phyloP scores from a whole-genome alignment of 192 early-diverging fungal genomes.

The Podila clonocystis region DNA sequence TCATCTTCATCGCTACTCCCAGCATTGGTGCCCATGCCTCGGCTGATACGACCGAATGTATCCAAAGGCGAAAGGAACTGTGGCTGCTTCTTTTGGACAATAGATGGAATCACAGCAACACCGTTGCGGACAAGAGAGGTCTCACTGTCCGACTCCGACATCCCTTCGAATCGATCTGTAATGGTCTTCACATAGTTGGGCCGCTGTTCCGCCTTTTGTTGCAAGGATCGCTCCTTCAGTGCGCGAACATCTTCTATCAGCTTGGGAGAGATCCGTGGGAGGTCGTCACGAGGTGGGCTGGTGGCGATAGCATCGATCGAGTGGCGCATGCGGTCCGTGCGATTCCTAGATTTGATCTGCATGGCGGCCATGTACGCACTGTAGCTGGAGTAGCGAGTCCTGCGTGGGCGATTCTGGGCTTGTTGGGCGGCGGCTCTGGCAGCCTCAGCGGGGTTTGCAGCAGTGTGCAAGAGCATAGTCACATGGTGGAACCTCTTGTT shows the following conservation, averaged over 20 bases:
- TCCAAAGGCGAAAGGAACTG: background rate
- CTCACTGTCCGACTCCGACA: background rate
- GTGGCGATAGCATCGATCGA: constrained; percentile 1
- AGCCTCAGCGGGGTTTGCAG: background rate
- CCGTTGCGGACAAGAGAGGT: no score
- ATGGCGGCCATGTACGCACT: constrained; percentile 38
- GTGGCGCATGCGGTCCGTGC: constrained; percentile 7
- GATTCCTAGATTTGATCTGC: constrained; percentile 23
- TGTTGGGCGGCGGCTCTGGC: background rate
- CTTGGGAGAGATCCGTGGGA: background rate
- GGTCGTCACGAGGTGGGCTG: background rate
- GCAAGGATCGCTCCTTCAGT: constrained; percentile 7
- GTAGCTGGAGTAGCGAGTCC: constrained; percentile 29
- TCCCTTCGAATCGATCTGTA: background rate
- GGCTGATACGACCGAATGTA: background rate
- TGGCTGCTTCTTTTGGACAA: background rate
- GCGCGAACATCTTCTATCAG: constrained; percentile 6
- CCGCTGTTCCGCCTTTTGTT: background rate
- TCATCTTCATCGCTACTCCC: constrained; percentile 15
- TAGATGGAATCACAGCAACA: no score
- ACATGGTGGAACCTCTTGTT: background rate
- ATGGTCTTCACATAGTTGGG: constrained; percentile 6
- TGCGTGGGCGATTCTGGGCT: background rate
- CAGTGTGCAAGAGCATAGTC: background rate
- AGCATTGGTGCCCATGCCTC: background rate